These are phyloP conservation scores for Yamadazyma laniorum DNA, from an alignment of 805 yeast species.

Conservation along the genomic window DNA sequence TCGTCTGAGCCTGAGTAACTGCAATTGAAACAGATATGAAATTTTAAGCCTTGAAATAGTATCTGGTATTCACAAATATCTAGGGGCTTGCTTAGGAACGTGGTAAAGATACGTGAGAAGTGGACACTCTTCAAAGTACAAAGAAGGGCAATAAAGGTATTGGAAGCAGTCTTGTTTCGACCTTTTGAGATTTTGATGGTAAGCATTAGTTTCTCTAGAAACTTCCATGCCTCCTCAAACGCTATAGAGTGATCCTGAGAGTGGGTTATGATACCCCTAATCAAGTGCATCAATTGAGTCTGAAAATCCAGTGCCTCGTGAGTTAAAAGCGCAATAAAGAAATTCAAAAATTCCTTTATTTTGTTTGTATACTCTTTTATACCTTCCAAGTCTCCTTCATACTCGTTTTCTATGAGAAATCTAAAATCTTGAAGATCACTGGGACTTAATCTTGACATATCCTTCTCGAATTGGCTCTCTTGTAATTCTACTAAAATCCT, in stretches of 20 bases:
- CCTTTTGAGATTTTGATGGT: background rate
- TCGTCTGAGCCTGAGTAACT: background rate
- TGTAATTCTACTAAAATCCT: background rate
- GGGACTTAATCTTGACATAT: constrained; percentile 1
- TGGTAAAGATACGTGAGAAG: constrained; percentile 5
- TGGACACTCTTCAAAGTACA: constrained; percentile 6
- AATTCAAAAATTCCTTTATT: constrained; percentile 5
- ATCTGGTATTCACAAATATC: too few relatives aligned
- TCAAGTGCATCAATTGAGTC: constrained; percentile 3
- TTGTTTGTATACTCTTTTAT: constrained; percentile 8
- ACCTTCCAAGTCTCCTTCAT: constrained; percentile 11
- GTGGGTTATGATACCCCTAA: constrained; percentile 15
- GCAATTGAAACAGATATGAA: constrained; percentile 11
- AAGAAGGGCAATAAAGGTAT: constrained; percentile 7
- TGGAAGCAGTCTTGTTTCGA: background rate
- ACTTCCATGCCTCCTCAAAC: constrained; percentile 1
- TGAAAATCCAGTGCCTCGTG: background rate
- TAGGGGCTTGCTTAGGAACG: too few relatives aligned
- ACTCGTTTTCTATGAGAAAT: constrained; percentile 16
- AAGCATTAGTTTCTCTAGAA: background rate
- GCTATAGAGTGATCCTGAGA: constrained; percentile 8
- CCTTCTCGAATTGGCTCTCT: background rate
- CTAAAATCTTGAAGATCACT: constrained; percentile 13
- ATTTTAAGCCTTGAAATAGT: constrained; percentile 3
- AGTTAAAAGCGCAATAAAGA: constrained; percentile 1